Conservation (phyloP, 345 rosid species). For the Ceriops tagal region DNA sequence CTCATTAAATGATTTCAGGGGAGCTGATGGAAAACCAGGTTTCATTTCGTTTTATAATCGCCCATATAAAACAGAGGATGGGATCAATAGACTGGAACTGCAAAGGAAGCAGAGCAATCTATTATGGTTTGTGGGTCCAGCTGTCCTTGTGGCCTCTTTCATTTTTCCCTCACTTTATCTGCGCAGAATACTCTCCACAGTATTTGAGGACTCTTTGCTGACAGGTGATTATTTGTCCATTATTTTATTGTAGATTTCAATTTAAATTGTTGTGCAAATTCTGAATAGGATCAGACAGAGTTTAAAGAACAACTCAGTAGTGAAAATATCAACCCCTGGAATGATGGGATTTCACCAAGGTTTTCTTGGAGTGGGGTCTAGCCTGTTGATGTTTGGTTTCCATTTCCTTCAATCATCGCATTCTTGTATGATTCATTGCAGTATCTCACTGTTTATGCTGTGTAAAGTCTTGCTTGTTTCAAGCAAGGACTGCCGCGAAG, state of each 20-base stretch:
- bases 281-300: not conserved
- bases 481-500: not conserved
- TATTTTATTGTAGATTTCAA: not conserved
- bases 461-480: not conserved
- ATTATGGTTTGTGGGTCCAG: constrained; percentile 82
- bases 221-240: constrained; percentile 48
- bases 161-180: constrained; percentile 81
- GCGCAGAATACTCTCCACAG: constrained; percentile 64
- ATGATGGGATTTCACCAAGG: not conserved
- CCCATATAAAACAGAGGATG: constrained; percentile 42
- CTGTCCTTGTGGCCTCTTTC: constrained; percentile 87
- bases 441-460: not conserved
- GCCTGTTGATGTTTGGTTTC: not conserved
- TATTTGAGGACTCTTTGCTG: constrained; percentile 89
- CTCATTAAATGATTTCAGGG: constrained; percentile 39
- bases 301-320: constrained; percentile 1
- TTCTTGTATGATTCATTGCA: not conserved
- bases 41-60: constrained; percentile 69
- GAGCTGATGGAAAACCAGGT: constrained; percentile 71
- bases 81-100: constrained; percentile 18
- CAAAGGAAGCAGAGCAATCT: constrained; percentile 49
- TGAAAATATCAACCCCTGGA: not conserved
- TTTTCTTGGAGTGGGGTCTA: not conserved
- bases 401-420: not conserved
- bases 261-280: not conserved